Evolutionary conservation across 352 stramenopile genomes (phyloP).

Genomic region (Peronosclerospora sorghi): DNA sequence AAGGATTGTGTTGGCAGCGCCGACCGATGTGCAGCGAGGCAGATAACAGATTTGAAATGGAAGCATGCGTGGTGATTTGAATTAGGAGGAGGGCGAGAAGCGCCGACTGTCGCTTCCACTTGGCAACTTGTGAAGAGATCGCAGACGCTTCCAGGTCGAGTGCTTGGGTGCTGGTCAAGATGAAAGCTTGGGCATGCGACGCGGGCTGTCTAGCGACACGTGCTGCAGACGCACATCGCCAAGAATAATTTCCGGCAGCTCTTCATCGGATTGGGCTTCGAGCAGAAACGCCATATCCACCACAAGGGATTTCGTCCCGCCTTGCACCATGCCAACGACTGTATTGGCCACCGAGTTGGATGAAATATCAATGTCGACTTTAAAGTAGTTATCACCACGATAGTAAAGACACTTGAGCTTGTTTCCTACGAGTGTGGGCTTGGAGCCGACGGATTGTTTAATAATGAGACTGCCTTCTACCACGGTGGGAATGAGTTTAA

Average conservation of each 20-base stretch:
- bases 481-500: slow-evolving; percentile 97
- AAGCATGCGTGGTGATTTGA: too few species aligned
- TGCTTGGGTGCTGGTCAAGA: slow-evolving; percentile 8
- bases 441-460: slow-evolving; percentile 89
- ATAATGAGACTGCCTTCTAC: slow-evolving; percentile 97
- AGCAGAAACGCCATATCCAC: slow-evolving; percentile 86
- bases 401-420: slow-evolving; percentile 90
- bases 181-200: slow-evolving; percentile 34
- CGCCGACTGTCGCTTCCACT: too few species aligned
- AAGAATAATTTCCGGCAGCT: slow-evolving; percentile 76
- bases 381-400: slow-evolving; percentile 89
- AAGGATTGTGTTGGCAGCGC: background rate
- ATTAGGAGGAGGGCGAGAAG: too few species aligned
- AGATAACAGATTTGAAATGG: too few species aligned
- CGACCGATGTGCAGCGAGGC: too few species aligned
- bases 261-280: slow-evolving; percentile 75
- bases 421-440: slow-evolving; percentile 93
- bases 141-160: too few species aligned
- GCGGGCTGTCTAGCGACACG: slow-evolving; percentile 69
- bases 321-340: slow-evolving; percentile 82
- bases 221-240: slow-evolving; percentile 73
- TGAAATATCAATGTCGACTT: slow-evolving; percentile 93
- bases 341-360: slow-evolving; percentile 87
- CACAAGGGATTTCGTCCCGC: slow-evolving; percentile 81
- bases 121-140: too few species aligned